Percentiles rank a stretch among this genome's conserved stretches.
phyloP scores from a whole-genome alignment of 768 basidiomycete species.

The Dioszegia hungarica region DNA sequence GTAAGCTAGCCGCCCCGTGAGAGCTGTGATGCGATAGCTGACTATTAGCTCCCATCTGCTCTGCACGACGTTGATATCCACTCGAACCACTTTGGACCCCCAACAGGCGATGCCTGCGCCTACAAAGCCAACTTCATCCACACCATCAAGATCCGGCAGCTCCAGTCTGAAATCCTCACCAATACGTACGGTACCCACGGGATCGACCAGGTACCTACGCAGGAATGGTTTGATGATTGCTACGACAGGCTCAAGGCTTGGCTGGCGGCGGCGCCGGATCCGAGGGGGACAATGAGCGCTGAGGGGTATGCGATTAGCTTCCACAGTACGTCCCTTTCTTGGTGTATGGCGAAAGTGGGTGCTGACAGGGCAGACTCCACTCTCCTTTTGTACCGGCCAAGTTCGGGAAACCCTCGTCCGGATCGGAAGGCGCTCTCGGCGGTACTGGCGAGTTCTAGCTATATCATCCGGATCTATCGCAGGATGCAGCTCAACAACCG shows the following conservation, averaged over 20 bases:
- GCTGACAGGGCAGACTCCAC: conserved; percentile 36
- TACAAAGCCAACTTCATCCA: conserved; percentile 47
- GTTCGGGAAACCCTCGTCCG: conserved; percentile 47
- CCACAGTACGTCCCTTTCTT: conserved; percentile 50
- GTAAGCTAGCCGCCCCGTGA: conserved; percentile 17
- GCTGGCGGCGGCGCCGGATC: conserved; percentile 47
- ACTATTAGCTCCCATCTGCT: conserved; percentile 33
- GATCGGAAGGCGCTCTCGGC: conserved; percentile 46
- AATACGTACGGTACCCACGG: conserved; percentile 45
- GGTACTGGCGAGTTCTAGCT: conserved; percentile 49
- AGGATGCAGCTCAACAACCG: conserved; percentile 49
- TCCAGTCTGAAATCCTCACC: conserved; percentile 48
- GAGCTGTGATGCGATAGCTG: neutral
- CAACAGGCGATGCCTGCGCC: conserved; percentile 35
- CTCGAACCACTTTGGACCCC: conserved; percentile 26
- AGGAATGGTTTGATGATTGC: conserved; percentile 47
- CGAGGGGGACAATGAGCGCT: conserved; percentile 43
- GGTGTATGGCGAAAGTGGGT: no score
- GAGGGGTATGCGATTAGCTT: conserved; percentile 50
- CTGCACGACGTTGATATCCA: conserved; percentile 45
- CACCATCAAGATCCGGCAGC: conserved; percentile 43
- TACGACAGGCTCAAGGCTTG: conserved; percentile 46
- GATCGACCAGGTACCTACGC: conserved; percentile 8
- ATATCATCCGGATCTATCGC: conserved; percentile 49
- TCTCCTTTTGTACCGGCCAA: conserved; percentile 49